Percentiles rank a stretch among this genome's conserved stretches.
phyloP scores from a whole-genome alignment of 2,329 filamentous ascomycete genomes.

The Macrophomina phaseolina region DNA sequence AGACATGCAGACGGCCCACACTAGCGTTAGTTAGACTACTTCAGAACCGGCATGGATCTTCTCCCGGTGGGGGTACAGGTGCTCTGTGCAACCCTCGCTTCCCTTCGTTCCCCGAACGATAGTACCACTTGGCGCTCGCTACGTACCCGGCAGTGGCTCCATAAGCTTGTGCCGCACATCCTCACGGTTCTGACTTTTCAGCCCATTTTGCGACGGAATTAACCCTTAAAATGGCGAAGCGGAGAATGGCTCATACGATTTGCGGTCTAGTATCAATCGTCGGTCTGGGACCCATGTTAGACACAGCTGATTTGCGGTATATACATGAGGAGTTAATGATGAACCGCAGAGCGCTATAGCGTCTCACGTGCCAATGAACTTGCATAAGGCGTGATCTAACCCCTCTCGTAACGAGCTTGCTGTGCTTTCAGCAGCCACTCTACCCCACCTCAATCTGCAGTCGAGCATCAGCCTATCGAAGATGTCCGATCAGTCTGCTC shows the following conservation, averaged over 20 bases:
- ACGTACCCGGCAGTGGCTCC: not conserved
- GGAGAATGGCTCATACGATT: not conserved
- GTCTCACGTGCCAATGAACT: not conserved
- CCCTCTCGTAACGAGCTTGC: not conserved
- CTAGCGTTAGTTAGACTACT: slow-evolving; percentile 19
- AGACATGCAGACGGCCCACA: slow-evolving; percentile 15
- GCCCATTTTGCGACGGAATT: no score
- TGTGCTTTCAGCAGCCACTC: slow-evolving; percentile 2
- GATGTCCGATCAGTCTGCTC: not conserved
- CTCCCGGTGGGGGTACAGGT: not conserved
- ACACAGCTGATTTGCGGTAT: not conserved
- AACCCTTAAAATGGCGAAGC: no score
- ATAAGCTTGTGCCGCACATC: slow-evolving; percentile 12
- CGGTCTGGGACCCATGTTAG: not conserved
- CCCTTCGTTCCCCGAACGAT: not conserved
- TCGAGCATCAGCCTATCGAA: not conserved
- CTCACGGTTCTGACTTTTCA: not conserved
- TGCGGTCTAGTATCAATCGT: not conserved
- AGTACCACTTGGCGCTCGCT: slow-evolving; percentile 5
- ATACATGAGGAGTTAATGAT: not conserved
- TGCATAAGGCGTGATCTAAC: not conserved
- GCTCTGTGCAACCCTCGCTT: slow-evolving; percentile 16
- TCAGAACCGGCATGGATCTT: slow-evolving; percentile 12
- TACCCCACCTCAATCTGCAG: not conserved
- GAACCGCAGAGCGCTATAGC: not conserved